These are phyloP conservation scores for Penicillium silybi DNA, from an alignment of 495 filamentous ascomycete species.

Conservation along the genomic window DNA sequence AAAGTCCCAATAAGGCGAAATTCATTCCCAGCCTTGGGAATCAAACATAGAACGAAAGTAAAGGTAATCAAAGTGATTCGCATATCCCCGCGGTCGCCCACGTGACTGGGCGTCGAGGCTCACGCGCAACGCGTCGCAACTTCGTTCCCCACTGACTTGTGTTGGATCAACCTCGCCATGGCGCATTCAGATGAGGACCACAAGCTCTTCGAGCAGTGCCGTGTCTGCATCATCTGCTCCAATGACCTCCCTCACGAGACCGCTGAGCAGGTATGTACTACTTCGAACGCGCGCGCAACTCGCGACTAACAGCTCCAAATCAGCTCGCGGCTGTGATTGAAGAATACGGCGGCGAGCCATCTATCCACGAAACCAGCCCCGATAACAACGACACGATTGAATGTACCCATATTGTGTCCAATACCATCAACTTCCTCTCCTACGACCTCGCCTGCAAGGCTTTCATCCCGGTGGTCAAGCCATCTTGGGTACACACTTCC, in stretches of 20 bases:
- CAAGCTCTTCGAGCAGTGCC: slow-evolving; percentile 43
- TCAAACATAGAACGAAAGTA: too few species aligned
- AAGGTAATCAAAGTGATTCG: background rate
- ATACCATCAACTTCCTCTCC: slow-evolving; percentile 81
- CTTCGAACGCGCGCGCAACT: slow-evolving; percentile 6
- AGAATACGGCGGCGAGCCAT: slow-evolving; percentile 52
- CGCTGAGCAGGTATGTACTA: slow-evolving; percentile 36
- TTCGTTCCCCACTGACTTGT: background rate
- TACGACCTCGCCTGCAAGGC: slow-evolving; percentile 65
- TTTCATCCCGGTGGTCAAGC: slow-evolving; percentile 80
- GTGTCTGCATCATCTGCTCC: slow-evolving; percentile 38
- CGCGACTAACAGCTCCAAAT: slow-evolving; percentile 2
- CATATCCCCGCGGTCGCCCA: background rate
- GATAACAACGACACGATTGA: slow-evolving; percentile 50
- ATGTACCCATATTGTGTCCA: slow-evolving; percentile 79
- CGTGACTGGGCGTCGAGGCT: slow-evolving; percentile 12
- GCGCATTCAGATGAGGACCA: slow-evolving; percentile 22
- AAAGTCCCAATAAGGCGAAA: too few species aligned
- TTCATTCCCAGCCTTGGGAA: too few species aligned
- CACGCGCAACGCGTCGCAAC: slow-evolving; percentile 7
- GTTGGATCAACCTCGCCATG: slow-evolving; percentile 21
- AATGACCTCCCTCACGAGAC: slow-evolving; percentile 47
- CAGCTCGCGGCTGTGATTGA: slow-evolving; percentile 38
- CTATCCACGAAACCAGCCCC: slow-evolving; percentile 40
- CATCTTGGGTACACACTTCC: slow-evolving; percentile 71